phyloP scores from a whole-genome alignment of 176 grass and related monocot species.

The Areca catechu region DNA sequence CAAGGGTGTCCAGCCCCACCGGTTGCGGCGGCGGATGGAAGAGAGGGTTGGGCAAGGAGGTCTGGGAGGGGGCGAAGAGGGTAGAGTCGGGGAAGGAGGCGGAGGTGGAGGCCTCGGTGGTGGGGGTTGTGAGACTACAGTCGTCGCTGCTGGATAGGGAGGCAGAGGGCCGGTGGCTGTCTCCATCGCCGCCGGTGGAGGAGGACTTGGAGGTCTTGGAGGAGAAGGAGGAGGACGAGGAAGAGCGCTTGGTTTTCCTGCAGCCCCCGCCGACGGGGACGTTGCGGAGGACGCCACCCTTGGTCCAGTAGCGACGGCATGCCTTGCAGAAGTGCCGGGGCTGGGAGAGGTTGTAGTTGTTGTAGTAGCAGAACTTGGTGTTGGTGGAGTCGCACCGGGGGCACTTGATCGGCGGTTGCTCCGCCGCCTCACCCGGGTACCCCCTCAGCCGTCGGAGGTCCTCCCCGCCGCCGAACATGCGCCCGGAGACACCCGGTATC shows the following conservation, averaged over 20 bases:
- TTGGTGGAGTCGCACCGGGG: constrained; percentile 21
- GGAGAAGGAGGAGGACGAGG: constrained; percentile 7
- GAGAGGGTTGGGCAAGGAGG: not conserved
- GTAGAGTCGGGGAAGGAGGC: not conserved
- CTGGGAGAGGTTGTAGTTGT: constrained; percentile 47
- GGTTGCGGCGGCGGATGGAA: not conserved
- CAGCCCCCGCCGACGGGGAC: constrained; percentile 40
- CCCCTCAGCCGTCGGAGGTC: too few species aligned
- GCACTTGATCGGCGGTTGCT: constrained; percentile 1
- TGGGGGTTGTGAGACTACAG: constrained; percentile 4
- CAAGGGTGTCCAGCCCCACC: not conserved
- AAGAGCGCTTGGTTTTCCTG: constrained; percentile 16
- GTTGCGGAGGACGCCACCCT: constrained; percentile 39
- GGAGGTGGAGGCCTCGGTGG: not conserved
- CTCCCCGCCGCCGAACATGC: too few species aligned
- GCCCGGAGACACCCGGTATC: too few species aligned
- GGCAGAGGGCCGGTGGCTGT: not conserved
- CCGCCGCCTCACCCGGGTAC: too few species aligned
- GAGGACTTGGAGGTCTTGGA: constrained; percentile 7
- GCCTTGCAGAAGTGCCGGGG: constrained; percentile 40
- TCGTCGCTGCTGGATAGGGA: constrained; percentile 5
- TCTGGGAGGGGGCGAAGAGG: not conserved
- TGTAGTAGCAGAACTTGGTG: constrained; percentile 48
- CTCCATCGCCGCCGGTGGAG: not conserved
- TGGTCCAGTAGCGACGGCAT: constrained; percentile 42